Conservation (phyloP, 164 flowering plant species). For the Magnolia changhungtana region DNA sequence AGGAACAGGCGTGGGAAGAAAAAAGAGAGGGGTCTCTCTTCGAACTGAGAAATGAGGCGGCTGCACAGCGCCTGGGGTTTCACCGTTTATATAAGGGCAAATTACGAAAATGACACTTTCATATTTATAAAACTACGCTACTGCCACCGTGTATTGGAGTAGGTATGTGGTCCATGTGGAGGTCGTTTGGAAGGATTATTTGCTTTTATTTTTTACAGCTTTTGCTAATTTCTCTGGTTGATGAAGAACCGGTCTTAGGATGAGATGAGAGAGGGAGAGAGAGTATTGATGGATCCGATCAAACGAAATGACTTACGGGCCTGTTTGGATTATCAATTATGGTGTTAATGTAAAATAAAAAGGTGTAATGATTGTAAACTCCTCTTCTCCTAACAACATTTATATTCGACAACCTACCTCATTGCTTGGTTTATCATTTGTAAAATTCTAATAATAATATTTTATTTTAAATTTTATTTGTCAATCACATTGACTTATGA, state of each 20-base stretch:
- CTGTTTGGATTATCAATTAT: background rate
- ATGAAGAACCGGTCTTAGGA: no score
- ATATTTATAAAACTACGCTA: background rate
- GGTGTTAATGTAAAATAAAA: no score
- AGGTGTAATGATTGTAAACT: no score
- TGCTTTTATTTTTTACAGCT: no score
- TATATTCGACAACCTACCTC: no score
- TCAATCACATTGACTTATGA: no score
- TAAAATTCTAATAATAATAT: no score
- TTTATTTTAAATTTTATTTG: no score
- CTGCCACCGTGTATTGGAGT: background rate
- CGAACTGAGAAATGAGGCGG: slow-evolving; percentile 5
- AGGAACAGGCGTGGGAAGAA: background rate
- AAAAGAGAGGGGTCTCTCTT: background rate
- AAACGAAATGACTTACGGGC: background rate
- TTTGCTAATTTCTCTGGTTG: no score
- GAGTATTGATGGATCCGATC: background rate
- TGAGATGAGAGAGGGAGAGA: background rate
- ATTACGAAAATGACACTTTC: background rate
- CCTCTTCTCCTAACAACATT: no score
- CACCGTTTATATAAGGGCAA: background rate
- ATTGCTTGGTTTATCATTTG: no score
- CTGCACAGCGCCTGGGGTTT: slow-evolving; percentile 7
- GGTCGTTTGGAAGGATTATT: background rate
- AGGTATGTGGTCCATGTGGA: background rate